Conservation (phyloP, 345 rosid species). For the Ailanthus altissimus region DNA sequence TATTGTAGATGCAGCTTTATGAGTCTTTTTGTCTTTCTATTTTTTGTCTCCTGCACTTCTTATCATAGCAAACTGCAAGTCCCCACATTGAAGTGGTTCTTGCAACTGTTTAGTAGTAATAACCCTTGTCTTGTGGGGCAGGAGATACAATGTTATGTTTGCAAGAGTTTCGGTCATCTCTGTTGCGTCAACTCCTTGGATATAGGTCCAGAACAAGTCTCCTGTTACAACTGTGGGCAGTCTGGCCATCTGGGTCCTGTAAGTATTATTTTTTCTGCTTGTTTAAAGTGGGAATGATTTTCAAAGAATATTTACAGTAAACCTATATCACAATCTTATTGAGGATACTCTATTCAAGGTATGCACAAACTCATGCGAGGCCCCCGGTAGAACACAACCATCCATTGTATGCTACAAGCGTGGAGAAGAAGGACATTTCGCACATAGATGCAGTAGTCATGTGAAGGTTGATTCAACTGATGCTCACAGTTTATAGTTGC, state of each 20-base stretch:
- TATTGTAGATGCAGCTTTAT: neutral
- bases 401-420: slow-evolving; percentile 20
- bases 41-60: neutral
- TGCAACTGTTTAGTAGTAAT: neutral
- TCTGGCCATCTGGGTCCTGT: slow-evolving; percentile 38
- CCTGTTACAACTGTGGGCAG: slow-evolving; percentile 38
- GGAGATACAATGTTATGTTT: slow-evolving; percentile 38
- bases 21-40: neutral
- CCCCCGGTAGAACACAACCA: neutral
- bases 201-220: slow-evolving; percentile 15
- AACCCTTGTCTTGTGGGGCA: slow-evolving; percentile 14
- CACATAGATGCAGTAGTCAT: slow-evolving; percentile 13
- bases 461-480: slow-evolving; percentile 18
- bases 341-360: slow-evolving; percentile 18
- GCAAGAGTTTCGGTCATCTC: slow-evolving; percentile 42
- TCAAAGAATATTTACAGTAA: neutral
- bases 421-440: slow-evolving; percentile 34
- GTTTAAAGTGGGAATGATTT: neutral
- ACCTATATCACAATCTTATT: slow-evolving; percentile 10
- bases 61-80: neutral
- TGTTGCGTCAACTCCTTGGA: slow-evolving; percentile 24
- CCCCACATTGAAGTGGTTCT: neutral
- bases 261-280: slow-evolving; percentile 19
- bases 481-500: neutral
- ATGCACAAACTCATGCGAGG: slow-evolving; percentile 8